Evolutionary conservation across 2,329 filamentous ascomycete species (phyloP), one percentile per base, ranked within the genome.

Genomic region (Rutstroemia sp.): DNA sequence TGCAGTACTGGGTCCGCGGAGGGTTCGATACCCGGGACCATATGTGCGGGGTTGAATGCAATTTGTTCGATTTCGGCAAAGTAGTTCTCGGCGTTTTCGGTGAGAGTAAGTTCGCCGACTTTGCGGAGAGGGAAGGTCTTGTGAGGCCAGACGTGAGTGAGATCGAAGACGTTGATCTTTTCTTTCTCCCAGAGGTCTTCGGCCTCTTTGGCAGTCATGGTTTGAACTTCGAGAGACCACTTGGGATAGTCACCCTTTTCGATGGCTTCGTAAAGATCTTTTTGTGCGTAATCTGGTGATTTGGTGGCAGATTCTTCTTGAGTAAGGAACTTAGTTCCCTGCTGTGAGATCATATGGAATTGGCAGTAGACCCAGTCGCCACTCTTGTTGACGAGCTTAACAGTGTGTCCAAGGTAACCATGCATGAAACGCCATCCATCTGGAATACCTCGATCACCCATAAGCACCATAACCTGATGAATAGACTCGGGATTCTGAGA

Each of bases 1-100:
- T 88, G 84, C 1, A 88, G 73, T 30, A 88, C 81, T 0, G 84
- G 84, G 62, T 88, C 84, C 59, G 83, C 82, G 2, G 83, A 86
- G 2, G 83, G 79, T 69, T 87, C 83, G 51, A 84, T 81, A 44
- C 84, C 84, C 1, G 84, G 83, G 2, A 81, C 75, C 69, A 87
- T 70, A 66, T 87, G 82, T 1, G 82, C 75, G 30, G 84, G 84
- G 61, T 78, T 82, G 76, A 87, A 88, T 1, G 83, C 81, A 12
- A 80, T 76, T 67, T 88, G 84, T 72, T 88, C 85, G 49, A 87
- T 84, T 64, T 86, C 81, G 55, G 78, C 77, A 59, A 82, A 82
- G 67, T 82, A 82, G 68, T 82, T 82, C 62, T 75, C 67, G 1
- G 76, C 72, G 55, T 79, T 80, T 53, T 72, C 68, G 63, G 78